Base-by-base conservation (phyloP, 1,284 basidiomycete species). In the Wolfiporia cocos region DNA sequence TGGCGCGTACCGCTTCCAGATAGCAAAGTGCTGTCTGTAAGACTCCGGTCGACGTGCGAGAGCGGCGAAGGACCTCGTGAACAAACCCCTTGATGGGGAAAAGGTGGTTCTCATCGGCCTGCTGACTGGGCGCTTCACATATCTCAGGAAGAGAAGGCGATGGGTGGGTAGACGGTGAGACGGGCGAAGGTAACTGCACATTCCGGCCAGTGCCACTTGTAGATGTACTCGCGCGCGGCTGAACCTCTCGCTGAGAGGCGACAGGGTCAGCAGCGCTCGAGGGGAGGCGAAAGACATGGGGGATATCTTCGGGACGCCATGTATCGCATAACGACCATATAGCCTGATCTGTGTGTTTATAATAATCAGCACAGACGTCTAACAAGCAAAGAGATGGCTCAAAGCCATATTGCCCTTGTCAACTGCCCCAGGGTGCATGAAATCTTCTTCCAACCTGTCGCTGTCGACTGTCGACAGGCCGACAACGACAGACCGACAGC, bases 11-110 rank as follows among this genome's bases (percentile, higher is more conserved):
- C 3, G 82, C 86, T 58, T 87, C 82, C 20, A 89, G 65, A 53
- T 88, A 89, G 58, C 86, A 89, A 0, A 89, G 64, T 0, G 85
- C 86, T 0, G 84, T 84, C 58, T 89, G 85, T 5, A 89, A 68
- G 12, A 87, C 81, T 34, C 70, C 76, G 17, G 79, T 81, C 9
- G 86, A 86, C 1, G 85, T 88, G 39, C 81, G 73, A 14, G 85
- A 88, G 20, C 84, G 78, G 39, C 80, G 71, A 20, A 88, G 70
- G 6, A 88, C 83, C 59, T 89, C 83, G 57, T 86, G 81, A 14
- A 89, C 82, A 49, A 88, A 88, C 4, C 72, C 69, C 52, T 74
- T 79, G 50, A 87, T 73, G 9, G 82, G 78, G 5, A 76, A 63
- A 20, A 76, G 57, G 38, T 71, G 68, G 54, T 35, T 49, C 22